phyloP scores from a whole-genome alignment of 768 basidiomycete species.

The Amanita jacksonii region DNA sequence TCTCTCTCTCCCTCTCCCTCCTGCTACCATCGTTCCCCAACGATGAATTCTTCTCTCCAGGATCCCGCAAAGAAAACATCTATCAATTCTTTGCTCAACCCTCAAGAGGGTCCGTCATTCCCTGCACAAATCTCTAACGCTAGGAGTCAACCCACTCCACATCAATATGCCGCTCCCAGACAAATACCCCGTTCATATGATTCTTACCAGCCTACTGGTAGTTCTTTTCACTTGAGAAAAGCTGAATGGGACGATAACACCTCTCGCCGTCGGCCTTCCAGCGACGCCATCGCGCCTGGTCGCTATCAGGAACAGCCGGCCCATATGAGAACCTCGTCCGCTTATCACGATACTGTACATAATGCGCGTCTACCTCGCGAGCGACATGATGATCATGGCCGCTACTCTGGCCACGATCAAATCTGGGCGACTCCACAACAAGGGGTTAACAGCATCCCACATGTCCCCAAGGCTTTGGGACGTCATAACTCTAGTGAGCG shows the following conservation, averaged over 20 bases:
- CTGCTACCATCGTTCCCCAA: too few relatives aligned
- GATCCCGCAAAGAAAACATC: conserved; percentile 33
- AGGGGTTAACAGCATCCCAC: conserved; percentile 21
- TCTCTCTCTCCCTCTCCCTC: too few relatives aligned
- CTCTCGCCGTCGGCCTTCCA: conserved; percentile 9
- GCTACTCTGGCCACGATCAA: conserved; percentile 5
- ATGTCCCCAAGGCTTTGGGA: conserved; percentile 29
- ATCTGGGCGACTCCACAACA: conserved; percentile 17
- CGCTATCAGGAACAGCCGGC: conserved; percentile 12
- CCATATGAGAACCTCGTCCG: not conserved
- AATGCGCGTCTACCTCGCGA: conserved; percentile 4
- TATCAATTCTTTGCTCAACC: conserved; percentile 33
- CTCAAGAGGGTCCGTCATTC: conserved; percentile 23
- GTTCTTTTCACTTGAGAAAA: conserved; percentile 47
- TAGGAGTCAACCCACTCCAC: conserved; percentile 14
- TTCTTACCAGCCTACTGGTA: conserved; percentile 14
- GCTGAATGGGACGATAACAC: conserved; percentile 41
- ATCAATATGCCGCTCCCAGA: conserved; percentile 5
- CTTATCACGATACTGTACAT: conserved; percentile 7
- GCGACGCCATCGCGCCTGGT: conserved; percentile 22
- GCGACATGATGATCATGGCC: conserved; percentile 3
- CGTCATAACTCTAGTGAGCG: conserved; percentile 51
- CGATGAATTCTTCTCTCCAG: conserved; percentile 22
- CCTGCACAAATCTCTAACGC: conserved; percentile 11
- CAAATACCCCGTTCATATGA: not conserved